phyloP scores from a whole-genome alignment of 495 filamentous ascomycete species.

The Aspergillus leporis region DNA sequence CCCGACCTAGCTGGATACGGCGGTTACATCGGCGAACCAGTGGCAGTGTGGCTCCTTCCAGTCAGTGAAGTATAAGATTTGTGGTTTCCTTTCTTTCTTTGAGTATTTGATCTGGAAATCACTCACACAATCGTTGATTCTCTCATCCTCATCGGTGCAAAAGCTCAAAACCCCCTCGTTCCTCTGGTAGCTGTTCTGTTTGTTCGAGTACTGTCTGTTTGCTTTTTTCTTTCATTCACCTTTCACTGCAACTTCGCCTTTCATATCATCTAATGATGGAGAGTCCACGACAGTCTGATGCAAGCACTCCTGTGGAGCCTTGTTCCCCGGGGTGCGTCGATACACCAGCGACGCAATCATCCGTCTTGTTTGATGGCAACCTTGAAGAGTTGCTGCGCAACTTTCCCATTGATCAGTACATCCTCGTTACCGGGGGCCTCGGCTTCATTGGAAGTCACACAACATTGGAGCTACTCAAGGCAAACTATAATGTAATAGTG shows the following conservation, averaged over 20 bases:
- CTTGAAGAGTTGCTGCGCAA: conserved; percentile 38
- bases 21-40: conserved; percentile 28
- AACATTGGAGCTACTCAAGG: conserved; percentile 60
- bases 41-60: conserved; percentile 13
- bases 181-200: conserved; percentile 3
- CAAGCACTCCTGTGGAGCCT: conserved; percentile 36
- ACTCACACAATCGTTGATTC: conserved; percentile 11
- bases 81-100: conserved; percentile 20
- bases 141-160: conserved; percentile 7
- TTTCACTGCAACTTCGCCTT: conserved; percentile 8
- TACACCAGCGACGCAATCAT: conserved; percentile 44
- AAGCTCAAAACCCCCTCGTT: conserved; percentile 7
- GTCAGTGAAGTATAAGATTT: conserved; percentile 27
- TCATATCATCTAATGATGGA: conserved; percentile 27
- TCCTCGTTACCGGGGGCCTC: conserved; percentile 64
- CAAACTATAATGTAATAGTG: conserved; percentile 62
- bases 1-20: conserved; percentile 21
- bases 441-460: conserved; percentile 70
- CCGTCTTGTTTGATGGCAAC: conserved; percentile 42
- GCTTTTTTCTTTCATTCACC: conserved; percentile 10
- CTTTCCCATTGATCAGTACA: conserved; percentile 40
- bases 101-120: conserved; percentile 13
- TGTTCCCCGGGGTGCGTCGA: conserved; percentile 36
- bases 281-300: conserved; percentile 34
- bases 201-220: background rate